A percentile compares a stretch with the other conserved stretches of the same genome.
Evolutionary conservation across 495 filamentous ascomycete genomes (phyloP).

Genomic region (Echria macrotheca): DNA sequence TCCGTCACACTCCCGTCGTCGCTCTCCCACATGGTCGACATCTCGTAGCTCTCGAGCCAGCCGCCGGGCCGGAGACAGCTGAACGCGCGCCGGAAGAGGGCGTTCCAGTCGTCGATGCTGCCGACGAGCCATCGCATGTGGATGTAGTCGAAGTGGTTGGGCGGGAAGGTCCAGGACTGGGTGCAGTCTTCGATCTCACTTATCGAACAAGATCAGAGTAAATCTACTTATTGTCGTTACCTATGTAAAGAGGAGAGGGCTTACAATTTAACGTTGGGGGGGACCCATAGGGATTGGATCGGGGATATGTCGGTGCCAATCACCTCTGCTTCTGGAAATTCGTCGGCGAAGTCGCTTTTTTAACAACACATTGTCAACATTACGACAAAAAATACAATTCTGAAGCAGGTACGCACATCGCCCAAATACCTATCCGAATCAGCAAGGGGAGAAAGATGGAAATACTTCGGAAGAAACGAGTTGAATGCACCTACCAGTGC

Average conservation of each 20-base stretch:
- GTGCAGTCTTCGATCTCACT: constrained; percentile 47
- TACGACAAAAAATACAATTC: background rate
- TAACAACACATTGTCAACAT: background rate
- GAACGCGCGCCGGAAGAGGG: constrained; percentile 34
- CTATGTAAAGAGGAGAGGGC: background rate
- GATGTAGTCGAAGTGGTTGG: constrained; percentile 53
- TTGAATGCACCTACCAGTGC: too few species aligned
- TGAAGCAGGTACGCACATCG: constrained; percentile 25
- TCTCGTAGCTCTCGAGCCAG: constrained; percentile 22
- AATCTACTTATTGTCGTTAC: too few species aligned
- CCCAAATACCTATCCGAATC: constrained; percentile 28
- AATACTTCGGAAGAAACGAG: too few species aligned
- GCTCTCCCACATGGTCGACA: constrained; percentile 17
- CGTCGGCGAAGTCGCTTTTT: constrained; percentile 37
- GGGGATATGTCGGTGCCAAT: constrained; percentile 61
- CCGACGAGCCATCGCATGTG: constrained; percentile 50
- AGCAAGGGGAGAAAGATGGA: background rate
- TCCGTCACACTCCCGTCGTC: constrained; percentile 17
- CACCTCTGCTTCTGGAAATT: constrained; percentile 47
- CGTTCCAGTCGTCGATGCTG: constrained; percentile 49
- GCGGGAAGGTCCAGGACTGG: constrained; percentile 39
- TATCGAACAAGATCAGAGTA: background rate
- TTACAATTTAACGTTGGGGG: constrained; percentile 43
- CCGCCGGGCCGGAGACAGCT: constrained; percentile 22
- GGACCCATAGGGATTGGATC: constrained; percentile 48